Conservation (phyloP, 306 rosid species). For the Notholithocarpus densiflorus region DNA sequence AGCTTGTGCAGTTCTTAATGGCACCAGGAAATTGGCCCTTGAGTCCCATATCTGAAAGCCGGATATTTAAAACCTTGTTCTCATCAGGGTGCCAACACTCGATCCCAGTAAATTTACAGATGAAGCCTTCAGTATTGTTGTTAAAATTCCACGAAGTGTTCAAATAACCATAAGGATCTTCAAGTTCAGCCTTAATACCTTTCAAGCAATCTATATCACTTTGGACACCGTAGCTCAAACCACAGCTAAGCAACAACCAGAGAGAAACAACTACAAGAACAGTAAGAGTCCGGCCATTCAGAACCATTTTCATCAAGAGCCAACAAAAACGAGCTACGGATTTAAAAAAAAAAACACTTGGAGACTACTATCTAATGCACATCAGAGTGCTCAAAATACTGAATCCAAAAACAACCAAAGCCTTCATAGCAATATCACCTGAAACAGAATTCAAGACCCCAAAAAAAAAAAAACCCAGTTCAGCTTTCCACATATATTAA, state of each 20-base stretch:
- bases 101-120: slow-evolving; percentile 66
- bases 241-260: slow-evolving; percentile 43
- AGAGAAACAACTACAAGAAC: slow-evolving; percentile 27
- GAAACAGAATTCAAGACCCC: neutral
- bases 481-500: neutral
- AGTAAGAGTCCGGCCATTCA: slow-evolving; percentile 20
- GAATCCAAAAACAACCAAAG: neutral
- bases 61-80: slow-evolving; percentile 62
- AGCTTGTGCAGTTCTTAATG: slow-evolving; percentile 54
- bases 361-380: neutral
- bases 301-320: slow-evolving; percentile 33
- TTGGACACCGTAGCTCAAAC: slow-evolving; percentile 40
- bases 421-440: neutral
- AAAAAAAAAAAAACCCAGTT: neutral
- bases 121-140: slow-evolving; percentile 59
- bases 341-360: neutral
- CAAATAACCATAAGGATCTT: slow-evolving; percentile 57
- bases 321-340: neutral
- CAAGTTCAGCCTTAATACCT: slow-evolving; percentile 30
- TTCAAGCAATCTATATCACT: slow-evolving; percentile 62
- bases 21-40: slow-evolving; percentile 61
- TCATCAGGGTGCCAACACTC: slow-evolving; percentile 95
- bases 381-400: slow-evolving; percentile 10
- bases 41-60: slow-evolving; percentile 66
- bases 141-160: slow-evolving; percentile 59